These are phyloP conservation scores for Colletotrichum eremochloae DNA, from an alignment of 2,329 filamentous ascomycete genomes.

Conservation along the genomic window DNA sequence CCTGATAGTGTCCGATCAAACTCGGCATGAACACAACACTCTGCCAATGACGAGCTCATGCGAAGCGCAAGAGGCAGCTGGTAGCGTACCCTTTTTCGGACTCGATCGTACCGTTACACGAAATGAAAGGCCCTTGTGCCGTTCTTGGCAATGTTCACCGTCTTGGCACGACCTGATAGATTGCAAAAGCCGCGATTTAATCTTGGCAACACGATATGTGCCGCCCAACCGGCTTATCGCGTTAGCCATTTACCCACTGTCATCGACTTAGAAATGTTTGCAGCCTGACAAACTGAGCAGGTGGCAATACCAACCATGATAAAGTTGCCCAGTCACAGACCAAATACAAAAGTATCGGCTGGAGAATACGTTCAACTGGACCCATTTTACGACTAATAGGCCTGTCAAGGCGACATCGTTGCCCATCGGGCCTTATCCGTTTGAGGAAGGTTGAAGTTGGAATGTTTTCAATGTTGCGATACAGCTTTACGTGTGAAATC, in stretches of 20 bases:
- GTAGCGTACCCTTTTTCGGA: slow-evolving; percentile 15
- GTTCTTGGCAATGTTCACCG: slow-evolving; percentile 26
- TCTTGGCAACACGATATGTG: slow-evolving; percentile 30
- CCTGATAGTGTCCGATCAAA: slow-evolving; percentile 16
- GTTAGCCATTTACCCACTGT: slow-evolving; percentile 19
- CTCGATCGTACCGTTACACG: slow-evolving; percentile 13
- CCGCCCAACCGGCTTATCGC: slow-evolving; percentile 28
- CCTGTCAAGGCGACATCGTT: not conserved
- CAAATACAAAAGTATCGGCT: not conserved
- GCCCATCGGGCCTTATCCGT: slow-evolving; percentile 16
- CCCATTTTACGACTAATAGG: slow-evolving; percentile 21
- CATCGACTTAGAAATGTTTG: slow-evolving; percentile 19
- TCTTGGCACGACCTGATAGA: slow-evolving; percentile 35
- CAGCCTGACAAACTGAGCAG: slow-evolving; percentile 27
- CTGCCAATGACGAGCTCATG: slow-evolving; percentile 24
- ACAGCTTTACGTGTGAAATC: not conserved
- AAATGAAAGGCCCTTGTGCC: slow-evolving; percentile 18
- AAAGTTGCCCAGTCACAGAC: slow-evolving; percentile 10
- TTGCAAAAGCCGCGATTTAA: slow-evolving; percentile 33
- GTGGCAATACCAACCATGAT: slow-evolving; percentile 4
- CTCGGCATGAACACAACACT: not conserved
- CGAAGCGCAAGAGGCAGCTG: slow-evolving; percentile 33
- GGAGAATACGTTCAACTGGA: slow-evolving; percentile 4
- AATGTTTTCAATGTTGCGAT: not conserved
- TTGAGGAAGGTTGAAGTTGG: slow-evolving; percentile 34